Percentiles rank a stretch among this genome's conserved stretches.
Conservation (phyloP, 768 basidiomycete species). For the Suillus ampliporus region DNA sequence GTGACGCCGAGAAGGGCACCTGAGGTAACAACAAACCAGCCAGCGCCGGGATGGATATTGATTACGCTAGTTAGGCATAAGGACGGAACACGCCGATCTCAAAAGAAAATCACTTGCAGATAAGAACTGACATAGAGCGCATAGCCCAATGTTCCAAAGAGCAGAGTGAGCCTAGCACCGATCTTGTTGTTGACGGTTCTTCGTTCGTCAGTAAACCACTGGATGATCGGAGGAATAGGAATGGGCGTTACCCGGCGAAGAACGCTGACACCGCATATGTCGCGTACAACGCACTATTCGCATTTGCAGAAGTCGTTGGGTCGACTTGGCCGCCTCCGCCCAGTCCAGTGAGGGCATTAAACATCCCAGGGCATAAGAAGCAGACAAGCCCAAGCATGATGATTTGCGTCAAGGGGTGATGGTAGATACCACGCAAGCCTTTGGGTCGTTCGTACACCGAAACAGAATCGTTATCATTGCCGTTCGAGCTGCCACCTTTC, state of each 20-base stretch:
- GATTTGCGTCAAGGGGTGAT: slow-evolving; percentile 61
- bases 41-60: slow-evolving; percentile 67
- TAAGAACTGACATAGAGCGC: slow-evolving; percentile 74
- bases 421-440: slow-evolving; percentile 61
- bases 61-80: slow-evolving; percentile 49
- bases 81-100: background rate
- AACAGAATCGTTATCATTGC: slow-evolving; percentile 1
- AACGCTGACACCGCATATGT: slow-evolving; percentile 62
- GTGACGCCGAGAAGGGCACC: slow-evolving; percentile 75
- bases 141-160: slow-evolving; percentile 78
- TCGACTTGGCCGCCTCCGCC: slow-evolving; percentile 80
- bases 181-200: slow-evolving; percentile 82
- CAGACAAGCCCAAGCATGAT: slow-evolving; percentile 74
- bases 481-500: slow-evolving; percentile 4
- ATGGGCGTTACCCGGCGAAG: slow-evolving; percentile 62
- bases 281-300: slow-evolving; percentile 69
- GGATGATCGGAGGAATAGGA: background rate
- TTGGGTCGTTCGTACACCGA: slow-evolving; percentile 46
- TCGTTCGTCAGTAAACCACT: slow-evolving; percentile 9
- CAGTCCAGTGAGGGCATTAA: slow-evolving; percentile 78
- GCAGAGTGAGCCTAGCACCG: slow-evolving; percentile 71
- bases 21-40: slow-evolving; percentile 67
- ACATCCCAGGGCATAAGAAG: slow-evolving; percentile 62
- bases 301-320: slow-evolving; percentile 65
- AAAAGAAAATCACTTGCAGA: slow-evolving; percentile 50